Percentiles rank a stretch among this genome's conserved stretches.
These are phyloP conservation scores for Friedmanniomyces simplex DNA, from an alignment of 495 filamentous ascomycete genomes.

Conservation along the genomic window DNA sequence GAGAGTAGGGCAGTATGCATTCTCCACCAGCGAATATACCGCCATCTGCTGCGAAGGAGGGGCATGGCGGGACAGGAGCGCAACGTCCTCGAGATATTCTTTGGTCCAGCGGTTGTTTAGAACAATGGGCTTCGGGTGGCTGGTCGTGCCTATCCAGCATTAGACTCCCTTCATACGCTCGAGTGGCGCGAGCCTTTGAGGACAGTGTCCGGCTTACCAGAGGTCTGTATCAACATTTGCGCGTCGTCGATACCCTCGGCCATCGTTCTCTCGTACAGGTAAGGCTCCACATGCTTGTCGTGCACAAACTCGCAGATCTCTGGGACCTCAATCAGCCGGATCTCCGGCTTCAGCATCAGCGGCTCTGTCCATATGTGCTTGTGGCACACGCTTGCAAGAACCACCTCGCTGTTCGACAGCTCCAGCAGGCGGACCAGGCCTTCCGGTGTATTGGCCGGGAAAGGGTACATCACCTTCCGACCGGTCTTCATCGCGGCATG, in stretches of 20 bases:
- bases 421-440: neutral
- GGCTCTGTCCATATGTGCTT: neutral
- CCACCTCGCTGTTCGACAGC: neutral
- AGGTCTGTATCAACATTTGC: neutral
- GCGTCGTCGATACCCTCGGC: neutral
- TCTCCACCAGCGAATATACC: neutral
- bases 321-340: neutral
- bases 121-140: neutral
- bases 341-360: neutral
- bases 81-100: neutral
- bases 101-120: neutral
- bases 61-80: neutral
- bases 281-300: neutral
- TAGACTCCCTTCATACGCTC: too few species aligned
- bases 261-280: neutral
- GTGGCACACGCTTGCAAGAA: neutral
- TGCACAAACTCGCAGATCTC: neutral
- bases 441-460: neutral
- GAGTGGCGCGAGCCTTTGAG: too few species aligned
- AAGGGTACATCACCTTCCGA: neutral
- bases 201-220: too few species aligned
- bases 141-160: neutral
- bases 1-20: neutral
- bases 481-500: neutral
- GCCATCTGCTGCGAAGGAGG: neutral